Evolutionary conservation across 352 stramenopile species (phyloP), one percentile per base, ranked within the genome.

Genomic region (Globisporangium middletonii): DNA sequence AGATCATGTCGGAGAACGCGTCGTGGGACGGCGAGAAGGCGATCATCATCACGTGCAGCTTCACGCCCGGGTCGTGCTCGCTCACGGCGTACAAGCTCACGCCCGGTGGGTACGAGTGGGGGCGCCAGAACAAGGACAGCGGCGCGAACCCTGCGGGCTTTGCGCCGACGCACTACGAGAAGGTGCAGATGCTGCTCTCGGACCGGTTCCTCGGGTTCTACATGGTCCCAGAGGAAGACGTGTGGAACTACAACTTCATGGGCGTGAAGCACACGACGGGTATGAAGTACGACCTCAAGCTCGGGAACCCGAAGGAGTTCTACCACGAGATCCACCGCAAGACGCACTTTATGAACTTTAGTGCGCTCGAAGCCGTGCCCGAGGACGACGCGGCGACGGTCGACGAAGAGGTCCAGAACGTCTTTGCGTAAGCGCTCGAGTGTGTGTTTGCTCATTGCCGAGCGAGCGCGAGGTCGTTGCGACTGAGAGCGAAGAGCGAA

Each of bases 231-330:
- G 93, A 98, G 50, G 94, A 98, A 60, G 93, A 98, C 23, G 77
- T 98, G 53, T 99, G 97, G 98, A 99, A 99, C 77, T 99, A 99
- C 80, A 99, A 99, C 69, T 99, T 99, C 67, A 98, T 99, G 86
- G 97, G 97, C 55, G 95, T 99, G 46, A 99, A 99, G 69, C 96
- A 99, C 83, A 98, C 92, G 53, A 87, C 83, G 23, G 88, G 83
- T 42, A 99, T 99, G 96, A 96, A 99, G 64, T 99, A 99, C 69
- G 79, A 89, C 63, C 73, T 99, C 41, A 98, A 97, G 65, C 86
- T 99, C 41, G 97, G 97, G 64, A 97, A 98, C 67, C 98, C 98
- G n/a, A 97, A 98, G 70, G 93, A 95, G 59, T 99, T 99, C 68
- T 99, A 99, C 77, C 87, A 98, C 63, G 97, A 99, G 71, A 91